Evolutionary conservation across 2,329 filamentous ascomycete species (phyloP).

Genomic region (Neofusicoccum parvum): DNA sequence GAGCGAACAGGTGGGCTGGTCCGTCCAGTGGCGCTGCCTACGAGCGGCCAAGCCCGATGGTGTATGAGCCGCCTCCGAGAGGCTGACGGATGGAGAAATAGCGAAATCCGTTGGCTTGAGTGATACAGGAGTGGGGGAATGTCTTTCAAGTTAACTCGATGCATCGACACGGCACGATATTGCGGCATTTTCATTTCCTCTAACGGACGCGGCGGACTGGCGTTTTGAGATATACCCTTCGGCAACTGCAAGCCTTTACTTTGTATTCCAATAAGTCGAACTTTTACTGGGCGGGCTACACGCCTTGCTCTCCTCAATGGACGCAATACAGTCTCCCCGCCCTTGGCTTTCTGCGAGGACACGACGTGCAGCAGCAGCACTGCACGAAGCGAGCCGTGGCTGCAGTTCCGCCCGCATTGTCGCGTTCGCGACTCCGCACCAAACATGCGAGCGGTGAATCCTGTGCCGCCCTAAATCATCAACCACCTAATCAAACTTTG

Average conservation of each 20-base stretch:
- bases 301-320: not conserved
- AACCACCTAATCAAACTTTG: not conserved
- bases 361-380: too few relatives aligned
- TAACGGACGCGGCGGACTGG: not conserved
- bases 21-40: constrained; percentile 39
- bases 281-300: not conserved
- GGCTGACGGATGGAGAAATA: too few relatives aligned
- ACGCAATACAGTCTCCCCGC: not conserved
- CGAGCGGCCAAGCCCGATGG: constrained; percentile 34
- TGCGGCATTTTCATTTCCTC: constrained; percentile 6
- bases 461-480: constrained; percentile 7
- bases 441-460: not conserved
- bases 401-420: not conserved
- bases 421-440: too few relatives aligned
- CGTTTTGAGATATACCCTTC: constrained; percentile 16
- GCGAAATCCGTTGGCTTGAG: not conserved
- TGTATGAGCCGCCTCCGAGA: constrained; percentile 29
- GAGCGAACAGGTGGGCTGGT: constrained; percentile 38
- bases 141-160: not conserved
- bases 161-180: not conserved
- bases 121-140: not conserved
- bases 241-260: not conserved
- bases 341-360: too few relatives aligned
- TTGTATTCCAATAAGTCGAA: not conserved
- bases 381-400: not conserved